Evolutionary conservation across 148 eudicot genomes (phyloP), one percentile per base, ranked within the genome.

Genomic region (Vaccinium myrtillus): DNA sequence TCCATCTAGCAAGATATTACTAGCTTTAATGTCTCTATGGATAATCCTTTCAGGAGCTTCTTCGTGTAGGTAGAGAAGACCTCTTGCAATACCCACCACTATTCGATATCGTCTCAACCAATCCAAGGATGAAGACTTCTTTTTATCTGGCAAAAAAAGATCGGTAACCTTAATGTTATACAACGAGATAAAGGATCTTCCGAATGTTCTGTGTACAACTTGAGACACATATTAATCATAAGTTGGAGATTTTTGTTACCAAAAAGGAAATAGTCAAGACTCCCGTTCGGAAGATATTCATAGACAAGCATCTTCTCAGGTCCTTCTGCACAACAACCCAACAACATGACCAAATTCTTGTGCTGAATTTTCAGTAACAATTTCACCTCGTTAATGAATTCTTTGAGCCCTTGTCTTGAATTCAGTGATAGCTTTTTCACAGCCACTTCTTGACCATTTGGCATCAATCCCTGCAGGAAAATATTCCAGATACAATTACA

Each of bases 251-350:
- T 6, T 58, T 69, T 79, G 87, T 83, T 93, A 95, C 98, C 86
- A 81, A 95, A 95, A 46, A 95, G 94, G 81, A 94, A 87, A 85
- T 90, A 90, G 85, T 95, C 98, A 43, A 95, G 98, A 90, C 98
- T 95, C 83, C 88, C 92, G 86, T 95, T 95, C 21, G 94, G 95
- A 61, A 93, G 92, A 88, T 93, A 95, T 87, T 95, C 98, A 39
- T 95, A 95, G 39, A 95, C 93, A 67, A 95, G 98, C 95, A 94
- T 94, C 91, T 94, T 95, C 84, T 93, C 98, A 73, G 94, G 91
- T 84, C 94, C 98, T 67, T 93, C 95, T n/a, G 91, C 87, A 83
- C 98, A 95, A 81, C 98, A 95, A 15, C 98, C 98, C 65, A 94
- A 78, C 89, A 94, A 89, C 39, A 75, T 90, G 65, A 94, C 98